phyloP scores from a whole-genome alignment of 139 green algal species.

The Coelastrella sp. region DNA sequence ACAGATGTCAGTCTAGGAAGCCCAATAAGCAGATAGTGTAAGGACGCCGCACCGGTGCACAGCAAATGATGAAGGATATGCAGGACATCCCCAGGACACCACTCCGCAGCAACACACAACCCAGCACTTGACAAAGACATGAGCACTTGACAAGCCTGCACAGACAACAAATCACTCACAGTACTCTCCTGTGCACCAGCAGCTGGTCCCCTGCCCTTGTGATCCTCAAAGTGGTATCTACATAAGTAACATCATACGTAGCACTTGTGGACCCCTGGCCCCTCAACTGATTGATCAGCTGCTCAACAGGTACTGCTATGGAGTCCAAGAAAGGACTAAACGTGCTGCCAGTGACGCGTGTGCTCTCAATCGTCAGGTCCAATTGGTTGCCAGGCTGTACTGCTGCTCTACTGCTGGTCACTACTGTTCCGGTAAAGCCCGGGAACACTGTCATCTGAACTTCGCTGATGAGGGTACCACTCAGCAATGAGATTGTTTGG shows the following conservation, averaged over 20 bases:
- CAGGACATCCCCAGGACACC: too few species aligned
- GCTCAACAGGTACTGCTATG: constrained; percentile 51
- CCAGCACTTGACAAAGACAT: too few species aligned
- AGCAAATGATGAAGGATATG: too few species aligned
- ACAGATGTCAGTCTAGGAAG: too few species aligned
- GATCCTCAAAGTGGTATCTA: constrained; percentile 28
- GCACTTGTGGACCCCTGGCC: background rate
- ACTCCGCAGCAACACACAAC: too few species aligned
- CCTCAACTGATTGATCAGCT: constrained; percentile 22
- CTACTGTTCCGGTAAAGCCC: constrained; percentile 40
- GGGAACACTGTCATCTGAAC: constrained; percentile 52
- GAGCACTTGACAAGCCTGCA: too few species aligned
- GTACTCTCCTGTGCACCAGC: constrained; percentile 35
- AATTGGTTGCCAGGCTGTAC: background rate
- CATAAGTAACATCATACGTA: constrained; percentile 34
- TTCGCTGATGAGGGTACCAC: constrained; percentile 43
- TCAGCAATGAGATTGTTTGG: constrained; percentile 37
- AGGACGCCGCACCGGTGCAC: too few species aligned
- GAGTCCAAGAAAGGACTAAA: constrained; percentile 53
- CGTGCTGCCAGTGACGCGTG: constrained; percentile 43
- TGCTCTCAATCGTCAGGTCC: constrained; percentile 44
- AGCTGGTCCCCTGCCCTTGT: constrained; percentile 28
- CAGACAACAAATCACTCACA: background rate
- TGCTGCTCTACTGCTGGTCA: constrained; percentile 35
- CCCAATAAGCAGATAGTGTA: too few species aligned